Evolutionary conservation across 768 basidiomycete species (phyloP).

Genomic region (Tulasnella sp.): DNA sequence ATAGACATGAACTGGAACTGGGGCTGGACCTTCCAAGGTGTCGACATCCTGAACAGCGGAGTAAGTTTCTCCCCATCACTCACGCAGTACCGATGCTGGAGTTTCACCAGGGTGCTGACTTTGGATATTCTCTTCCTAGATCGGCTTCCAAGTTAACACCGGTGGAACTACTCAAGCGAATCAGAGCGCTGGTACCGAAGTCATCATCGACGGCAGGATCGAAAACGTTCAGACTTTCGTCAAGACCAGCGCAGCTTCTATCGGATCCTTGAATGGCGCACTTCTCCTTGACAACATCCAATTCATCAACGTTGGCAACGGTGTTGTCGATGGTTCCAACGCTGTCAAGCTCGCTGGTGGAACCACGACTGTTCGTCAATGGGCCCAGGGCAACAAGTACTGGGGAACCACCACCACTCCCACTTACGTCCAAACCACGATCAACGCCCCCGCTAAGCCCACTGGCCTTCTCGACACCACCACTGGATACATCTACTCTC

Average conservation of each 20-base stretch:
- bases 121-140: neutral
- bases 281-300: constrained; percentile 57
- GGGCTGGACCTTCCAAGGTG: constrained; percentile 49
- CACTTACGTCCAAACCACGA: constrained; percentile 45
- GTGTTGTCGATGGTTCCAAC: constrained; percentile 50
- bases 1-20: constrained; percentile 12
- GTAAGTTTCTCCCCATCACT: constrained; percentile 28
- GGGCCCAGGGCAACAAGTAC: constrained; percentile 74
- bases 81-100: neutral
- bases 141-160: constrained; percentile 15
- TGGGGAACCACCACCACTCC: constrained; percentile 40
- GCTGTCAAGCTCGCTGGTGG: constrained; percentile 32
- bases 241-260: constrained; percentile 37
- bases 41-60: constrained; percentile 40
- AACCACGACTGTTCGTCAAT: constrained; percentile 52
- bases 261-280: constrained; percentile 46
- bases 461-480: constrained; percentile 43
- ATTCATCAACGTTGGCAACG: constrained; percentile 52
- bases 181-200: constrained; percentile 51
- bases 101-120: neutral
- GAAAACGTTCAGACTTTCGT: constrained; percentile 57
- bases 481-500: constrained; percentile 22
- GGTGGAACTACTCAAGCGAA: neutral
- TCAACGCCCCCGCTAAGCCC: constrained; percentile 48
- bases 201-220: constrained; percentile 57